phyloP scores from a whole-genome alignment of 306 rosid genomes.

The Lagenaria siceraria region DNA sequence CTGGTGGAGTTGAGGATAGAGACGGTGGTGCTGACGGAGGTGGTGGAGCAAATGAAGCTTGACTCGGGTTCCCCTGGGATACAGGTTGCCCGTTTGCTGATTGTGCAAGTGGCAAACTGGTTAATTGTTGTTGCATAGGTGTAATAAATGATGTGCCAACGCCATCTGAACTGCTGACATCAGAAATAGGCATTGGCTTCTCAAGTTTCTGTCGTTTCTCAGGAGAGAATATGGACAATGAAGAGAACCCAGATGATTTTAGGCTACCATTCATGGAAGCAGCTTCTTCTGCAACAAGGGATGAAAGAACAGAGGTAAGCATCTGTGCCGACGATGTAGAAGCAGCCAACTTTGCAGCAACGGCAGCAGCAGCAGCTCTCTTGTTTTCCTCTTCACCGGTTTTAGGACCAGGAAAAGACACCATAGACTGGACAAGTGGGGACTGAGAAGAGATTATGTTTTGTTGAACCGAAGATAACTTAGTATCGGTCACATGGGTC shows the following conservation, averaged over 20 bases:
- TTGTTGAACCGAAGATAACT: constrained; percentile 24
- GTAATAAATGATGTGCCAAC: constrained; percentile 31
- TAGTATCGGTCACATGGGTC: constrained; percentile 25
- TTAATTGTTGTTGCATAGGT: constrained; percentile 27
- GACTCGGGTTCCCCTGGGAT: constrained; percentile 44
- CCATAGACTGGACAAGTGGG: constrained; percentile 26
- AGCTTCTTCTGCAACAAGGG: constrained; percentile 93
- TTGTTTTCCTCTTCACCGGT: constrained; percentile 66
- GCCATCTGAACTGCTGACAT: constrained; percentile 36
- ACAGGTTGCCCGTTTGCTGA: constrained; percentile 29
- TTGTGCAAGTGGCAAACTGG: constrained; percentile 24
- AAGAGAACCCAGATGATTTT: constrained; percentile 35
- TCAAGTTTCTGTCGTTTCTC: constrained; percentile 76
- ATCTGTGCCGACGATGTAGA: constrained; percentile 86
- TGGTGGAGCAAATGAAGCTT: constrained; percentile 33
- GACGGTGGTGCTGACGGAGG: constrained; percentile 35
- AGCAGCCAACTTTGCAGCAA: constrained; percentile 93
- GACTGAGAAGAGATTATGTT: constrained; percentile 31
- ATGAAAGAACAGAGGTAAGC: constrained; percentile 78
- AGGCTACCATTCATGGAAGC: constrained; percentile 47
- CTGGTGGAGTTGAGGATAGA: constrained; percentile 33
- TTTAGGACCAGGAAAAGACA: constrained; percentile 40
- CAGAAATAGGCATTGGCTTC: constrained; percentile 38
- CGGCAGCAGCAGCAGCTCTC: constrained; percentile 75
- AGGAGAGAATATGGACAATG: constrained; percentile 40